Percentiles rank a stretch among this genome's conserved stretches.
These are phyloP conservation scores for Suillus subalutaceus DNA, from an alignment of 768 basidiomycete species.

Conservation along the genomic window DNA sequence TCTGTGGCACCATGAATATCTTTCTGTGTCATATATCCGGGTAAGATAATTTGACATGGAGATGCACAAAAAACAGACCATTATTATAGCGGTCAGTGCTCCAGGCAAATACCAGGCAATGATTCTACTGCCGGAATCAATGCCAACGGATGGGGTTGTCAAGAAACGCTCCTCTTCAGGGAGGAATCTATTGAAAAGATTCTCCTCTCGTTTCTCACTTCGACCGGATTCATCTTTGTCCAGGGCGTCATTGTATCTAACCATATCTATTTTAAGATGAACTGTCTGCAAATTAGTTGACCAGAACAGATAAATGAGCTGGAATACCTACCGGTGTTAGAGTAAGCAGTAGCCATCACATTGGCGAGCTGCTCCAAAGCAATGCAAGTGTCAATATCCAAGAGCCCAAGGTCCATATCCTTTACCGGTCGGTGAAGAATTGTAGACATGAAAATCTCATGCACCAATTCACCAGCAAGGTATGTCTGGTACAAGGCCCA, in stretches of 20 bases:
- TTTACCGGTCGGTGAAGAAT: not conserved
- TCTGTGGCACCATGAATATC: not conserved
- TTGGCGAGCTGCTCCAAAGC: not conserved
- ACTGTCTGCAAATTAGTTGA: not conserved
- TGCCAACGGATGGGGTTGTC: not conserved
- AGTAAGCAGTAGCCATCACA: not conserved
- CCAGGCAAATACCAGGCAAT: slow-evolving; percentile 4
- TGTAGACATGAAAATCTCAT: not conserved
- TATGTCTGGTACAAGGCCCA: slow-evolving; percentile 1
- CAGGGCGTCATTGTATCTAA: not conserved
- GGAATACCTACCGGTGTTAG: not conserved
- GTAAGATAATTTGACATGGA: not conserved
- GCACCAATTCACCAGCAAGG: not conserved
- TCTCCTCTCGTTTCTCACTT: not conserved
- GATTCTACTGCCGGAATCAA: not conserved
- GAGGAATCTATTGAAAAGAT: not conserved
- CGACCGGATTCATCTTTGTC: not conserved
- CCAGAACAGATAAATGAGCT: not conserved
- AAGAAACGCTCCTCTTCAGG: not conserved
- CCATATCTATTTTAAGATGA: not conserved
- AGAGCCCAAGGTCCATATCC: not conserved
- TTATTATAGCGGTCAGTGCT: not conserved
- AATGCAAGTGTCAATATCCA: not conserved
- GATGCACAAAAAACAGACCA: not conserved
- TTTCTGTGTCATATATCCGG: not conserved